Evolutionary conservation across 1,284 basidiomycete species (phyloP), one percentile per base, ranked within the genome.

Genomic region (Phellopilus nigrolimitatus): DNA sequence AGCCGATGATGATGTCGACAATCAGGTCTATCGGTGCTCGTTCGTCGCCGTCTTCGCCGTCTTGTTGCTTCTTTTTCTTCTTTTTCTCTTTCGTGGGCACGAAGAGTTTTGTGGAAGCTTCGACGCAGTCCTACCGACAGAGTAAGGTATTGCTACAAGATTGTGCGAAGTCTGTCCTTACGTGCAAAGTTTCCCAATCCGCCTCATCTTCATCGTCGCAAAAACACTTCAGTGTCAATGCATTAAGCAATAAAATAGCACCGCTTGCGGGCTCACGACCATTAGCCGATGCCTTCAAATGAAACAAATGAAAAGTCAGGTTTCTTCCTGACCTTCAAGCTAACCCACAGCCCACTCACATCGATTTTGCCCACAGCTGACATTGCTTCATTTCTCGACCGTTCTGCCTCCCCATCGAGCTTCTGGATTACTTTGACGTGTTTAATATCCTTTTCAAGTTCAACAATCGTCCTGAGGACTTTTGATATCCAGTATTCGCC

Each of bases 1-100:
- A 85, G 6, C 90, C 91, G 51, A 98, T 88, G 53, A 98, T 79
- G 21, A 80, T 79, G 63, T 98, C 95, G 43, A 95, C 84, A 33
- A 98, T 74, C 28, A 93, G 68, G 60, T 97, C 93, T 47, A 95
- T 81, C 1, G 91, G 84, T 37, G 79, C 68, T 17, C 72, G 70
- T 22, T 70, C 72, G 27, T 70, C 71, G 8, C 67, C 66, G 17
- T 67, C 64, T 9, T 67, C 66, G 17, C 66, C 64, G 7, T 60
- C 57, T 49, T 60, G 62, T 6, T 71, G 68, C 56, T 72, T 77
- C 53, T 66, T 68, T 38, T 66, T 62, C 42, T 71, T 68, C 41
- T 70, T 68, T 59, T 74, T 75, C 50, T 69, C 66, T 38, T 66
- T 66, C 45, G 59, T 60, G 22, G 57, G 58, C 27, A 68, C 67